Conservation (phyloP, 2,329 filamentous ascomycete genomes). For the Chrysoporthe puriensis region DNA sequence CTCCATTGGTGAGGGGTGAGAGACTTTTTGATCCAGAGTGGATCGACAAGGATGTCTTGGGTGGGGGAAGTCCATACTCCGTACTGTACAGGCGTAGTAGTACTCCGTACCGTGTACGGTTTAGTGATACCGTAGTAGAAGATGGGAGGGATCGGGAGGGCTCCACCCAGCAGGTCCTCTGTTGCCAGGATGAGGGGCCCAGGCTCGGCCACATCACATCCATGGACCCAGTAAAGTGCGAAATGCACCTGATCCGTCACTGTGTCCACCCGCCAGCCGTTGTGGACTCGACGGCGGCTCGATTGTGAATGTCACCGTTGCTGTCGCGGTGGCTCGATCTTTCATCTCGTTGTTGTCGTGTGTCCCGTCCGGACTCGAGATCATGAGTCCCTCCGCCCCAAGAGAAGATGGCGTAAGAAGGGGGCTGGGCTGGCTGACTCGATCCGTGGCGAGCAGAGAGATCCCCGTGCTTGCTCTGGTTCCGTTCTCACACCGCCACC, state of each 20-base stretch:
- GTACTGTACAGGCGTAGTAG: not conserved
- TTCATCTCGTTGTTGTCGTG: not conserved
- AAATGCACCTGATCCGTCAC: not conserved
- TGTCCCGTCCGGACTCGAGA: not conserved
- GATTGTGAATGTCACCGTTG: conserved; percentile 8
- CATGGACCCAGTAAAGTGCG: conserved; percentile 7
- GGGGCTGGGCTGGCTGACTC: not conserved
- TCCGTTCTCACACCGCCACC: conserved; percentile 10
- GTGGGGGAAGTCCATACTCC: not conserved
- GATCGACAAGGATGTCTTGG: not conserved
- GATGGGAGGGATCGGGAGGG: not conserved
- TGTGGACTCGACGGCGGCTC: conserved; percentile 16
- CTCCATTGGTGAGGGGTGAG: not conserved
- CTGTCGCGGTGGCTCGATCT: conserved; percentile 6
- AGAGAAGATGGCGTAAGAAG: not conserved
- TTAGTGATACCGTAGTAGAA: not conserved
- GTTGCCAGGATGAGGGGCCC: not conserved
- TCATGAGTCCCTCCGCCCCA: not conserved
- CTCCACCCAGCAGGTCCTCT: not conserved
- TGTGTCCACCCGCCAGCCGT: conserved; percentile 17
- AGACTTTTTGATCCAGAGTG: conserved; percentile 5
- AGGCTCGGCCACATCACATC: conserved; percentile 14
- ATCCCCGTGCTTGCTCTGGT: not conserved
- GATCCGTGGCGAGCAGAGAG: not conserved
- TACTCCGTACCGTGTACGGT: not conserved